These are phyloP conservation scores for Penicillium canescens DNA, from an alignment of 495 filamentous ascomycete genomes.

Conservation along the genomic window DNA sequence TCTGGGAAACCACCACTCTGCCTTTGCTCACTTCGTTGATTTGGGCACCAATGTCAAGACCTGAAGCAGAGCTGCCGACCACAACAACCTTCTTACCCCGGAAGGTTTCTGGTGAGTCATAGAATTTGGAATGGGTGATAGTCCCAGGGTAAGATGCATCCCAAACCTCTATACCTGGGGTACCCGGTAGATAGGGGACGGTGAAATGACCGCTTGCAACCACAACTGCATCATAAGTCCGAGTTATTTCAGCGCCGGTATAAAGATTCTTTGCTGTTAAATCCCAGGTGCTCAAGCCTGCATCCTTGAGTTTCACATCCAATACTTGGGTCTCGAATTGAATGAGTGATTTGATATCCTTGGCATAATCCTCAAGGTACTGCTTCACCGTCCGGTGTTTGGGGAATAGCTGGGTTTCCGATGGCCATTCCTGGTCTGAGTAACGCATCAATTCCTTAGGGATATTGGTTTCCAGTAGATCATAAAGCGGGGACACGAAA, in stretches of 20 bases:
- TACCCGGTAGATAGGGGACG: slow-evolving; percentile 67
- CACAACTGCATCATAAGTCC: slow-evolving; percentile 70
- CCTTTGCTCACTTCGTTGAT: slow-evolving; percentile 55
- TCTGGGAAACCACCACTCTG: slow-evolving; percentile 55
- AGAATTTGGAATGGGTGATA: slow-evolving; percentile 82
- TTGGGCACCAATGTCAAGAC: slow-evolving; percentile 76
- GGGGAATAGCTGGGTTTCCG: slow-evolving; percentile 70
- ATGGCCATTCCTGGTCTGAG: slow-evolving; percentile 67
- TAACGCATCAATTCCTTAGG: slow-evolving; percentile 80
- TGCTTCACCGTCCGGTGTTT: slow-evolving; percentile 61
- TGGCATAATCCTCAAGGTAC: slow-evolving; percentile 75
- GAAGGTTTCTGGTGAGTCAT: slow-evolving; percentile 62
- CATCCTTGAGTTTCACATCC: slow-evolving; percentile 39
- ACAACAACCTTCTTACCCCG: slow-evolving; percentile 67
- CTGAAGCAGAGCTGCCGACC: slow-evolving; percentile 77
- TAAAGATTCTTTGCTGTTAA: slow-evolving; percentile 55
- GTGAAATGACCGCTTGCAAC: slow-evolving; percentile 83
- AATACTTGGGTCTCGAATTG: slow-evolving; percentile 59
- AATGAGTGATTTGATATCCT: slow-evolving; percentile 57
- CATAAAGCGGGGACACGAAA: slow-evolving; percentile 77
- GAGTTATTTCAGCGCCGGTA: slow-evolving; percentile 32
- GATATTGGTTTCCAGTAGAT: slow-evolving; percentile 81
- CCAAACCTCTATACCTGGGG: slow-evolving; percentile 58
- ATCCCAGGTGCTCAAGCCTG: slow-evolving; percentile 42
- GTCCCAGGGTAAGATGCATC: slow-evolving; percentile 58